Evolutionary conservation across 225 moss, liverwort and hornwort genomes (phyloP).

Genomic region (Climacium dendroides): DNA sequence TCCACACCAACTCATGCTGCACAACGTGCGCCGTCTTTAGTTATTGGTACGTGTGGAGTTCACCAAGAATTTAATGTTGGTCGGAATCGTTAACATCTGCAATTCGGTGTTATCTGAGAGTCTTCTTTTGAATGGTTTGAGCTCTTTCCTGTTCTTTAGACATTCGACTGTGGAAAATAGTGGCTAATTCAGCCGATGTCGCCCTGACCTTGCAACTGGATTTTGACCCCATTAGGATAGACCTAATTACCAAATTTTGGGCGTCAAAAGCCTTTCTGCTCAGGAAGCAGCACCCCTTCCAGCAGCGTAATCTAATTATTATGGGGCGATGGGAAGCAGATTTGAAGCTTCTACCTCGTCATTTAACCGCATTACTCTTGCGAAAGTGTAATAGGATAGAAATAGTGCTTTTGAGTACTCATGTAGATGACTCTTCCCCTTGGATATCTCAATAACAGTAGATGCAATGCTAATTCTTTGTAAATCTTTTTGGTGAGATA

Average conservation of each 20-base stretch:
- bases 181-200: not conserved
- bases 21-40: not conserved
- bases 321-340: not conserved
- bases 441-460: not conserved
- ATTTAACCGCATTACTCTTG: not conserved
- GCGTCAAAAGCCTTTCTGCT: not conserved
- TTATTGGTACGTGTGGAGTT: not conserved
- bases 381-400: not conserved
- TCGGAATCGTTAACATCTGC: not conserved
- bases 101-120: not conserved
- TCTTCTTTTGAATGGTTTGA: not conserved
- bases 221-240: not conserved
- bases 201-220: not conserved
- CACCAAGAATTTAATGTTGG: not conserved
- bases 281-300: not conserved
- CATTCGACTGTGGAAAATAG: not conserved
- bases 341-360: not conserved
- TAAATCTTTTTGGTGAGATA: not conserved
- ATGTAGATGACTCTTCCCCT: not conserved
- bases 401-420: not conserved
- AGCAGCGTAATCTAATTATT: not conserved
- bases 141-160: not conserved
- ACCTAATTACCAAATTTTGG: not conserved
- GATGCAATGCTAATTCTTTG: not conserved
- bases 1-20: slow-evolving; percentile 1